phyloP scores from a whole-genome alignment of 148 eudicot genomes.

The Silene conica region DNA sequence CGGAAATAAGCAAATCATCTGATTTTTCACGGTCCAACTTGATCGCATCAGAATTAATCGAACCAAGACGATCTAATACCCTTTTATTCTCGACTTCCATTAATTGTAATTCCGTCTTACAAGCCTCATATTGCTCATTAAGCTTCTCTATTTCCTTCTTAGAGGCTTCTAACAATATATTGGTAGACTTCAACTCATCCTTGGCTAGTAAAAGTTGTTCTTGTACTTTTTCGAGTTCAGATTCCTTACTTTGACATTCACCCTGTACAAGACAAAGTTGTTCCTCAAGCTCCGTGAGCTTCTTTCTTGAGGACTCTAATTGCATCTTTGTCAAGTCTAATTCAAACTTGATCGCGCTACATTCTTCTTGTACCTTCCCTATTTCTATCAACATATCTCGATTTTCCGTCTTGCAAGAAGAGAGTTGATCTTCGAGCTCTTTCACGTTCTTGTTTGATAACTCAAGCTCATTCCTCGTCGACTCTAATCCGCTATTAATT shows the following conservation, averaged over 20 bases:
- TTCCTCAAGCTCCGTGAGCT: constrained; percentile 2
- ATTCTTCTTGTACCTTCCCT: constrained; percentile 10
- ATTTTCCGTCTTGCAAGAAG: constrained; percentile 15
- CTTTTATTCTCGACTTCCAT: neutral
- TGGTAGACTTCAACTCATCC: constrained; percentile 16
- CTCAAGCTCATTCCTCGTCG: constrained; percentile 16
- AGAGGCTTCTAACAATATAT: constrained; percentile 8
- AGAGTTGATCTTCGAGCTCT: constrained; percentile 18
- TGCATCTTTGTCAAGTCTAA: constrained; percentile 3
- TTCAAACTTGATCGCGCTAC: neutral
- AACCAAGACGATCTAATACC: neutral
- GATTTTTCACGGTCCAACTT: neutral
- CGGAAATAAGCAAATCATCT: neutral
- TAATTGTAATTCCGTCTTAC: neutral
- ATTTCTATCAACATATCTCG: constrained; percentile 14
- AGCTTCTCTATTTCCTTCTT: constrained; percentile 3
- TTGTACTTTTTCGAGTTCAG: neutral
- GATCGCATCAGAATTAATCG: constrained; percentile 1
- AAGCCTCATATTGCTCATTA: constrained; percentile 3
- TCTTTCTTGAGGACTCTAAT: constrained; percentile 4
- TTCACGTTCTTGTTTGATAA: constrained; percentile 5
- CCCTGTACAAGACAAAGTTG: neutral
- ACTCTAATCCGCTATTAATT: constrained; percentile 4
- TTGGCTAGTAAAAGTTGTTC: constrained; percentile 12
- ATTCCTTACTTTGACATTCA: constrained; percentile 8